Evolutionary conservation across 2,329 filamentous ascomycete species (phyloP).

Genomic region (Scedosporium apiospermum): DNA sequence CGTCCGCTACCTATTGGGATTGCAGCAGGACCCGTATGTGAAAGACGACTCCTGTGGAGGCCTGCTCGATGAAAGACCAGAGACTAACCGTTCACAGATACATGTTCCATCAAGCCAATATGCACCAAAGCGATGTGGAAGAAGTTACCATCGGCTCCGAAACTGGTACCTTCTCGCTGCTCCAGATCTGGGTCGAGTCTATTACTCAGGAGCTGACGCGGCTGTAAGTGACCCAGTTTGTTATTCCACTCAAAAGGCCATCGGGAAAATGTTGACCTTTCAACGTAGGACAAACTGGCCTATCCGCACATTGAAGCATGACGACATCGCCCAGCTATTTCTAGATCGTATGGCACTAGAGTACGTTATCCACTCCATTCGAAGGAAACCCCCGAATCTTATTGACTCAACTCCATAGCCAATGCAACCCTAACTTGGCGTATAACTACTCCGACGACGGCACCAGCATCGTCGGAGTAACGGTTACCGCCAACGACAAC

Average conservation of each 20-base stretch:
- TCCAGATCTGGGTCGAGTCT: conserved; percentile 48
- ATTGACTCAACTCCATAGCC: neutral
- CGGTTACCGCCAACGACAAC: conserved; percentile 37
- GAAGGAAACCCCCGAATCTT: too few relatives aligned
- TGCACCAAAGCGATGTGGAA: conserved; percentile 38
- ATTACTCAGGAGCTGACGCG: conserved; percentile 44
- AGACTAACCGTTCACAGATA: conserved; percentile 12
- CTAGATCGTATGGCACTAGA: conserved; percentile 43
- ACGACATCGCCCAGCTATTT: conserved; percentile 42
- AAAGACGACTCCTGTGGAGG: too few relatives aligned
- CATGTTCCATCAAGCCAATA: conserved; percentile 58
- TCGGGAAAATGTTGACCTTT: too few relatives aligned
- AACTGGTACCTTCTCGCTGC: conserved; percentile 36
- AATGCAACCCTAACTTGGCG: conserved; percentile 37
- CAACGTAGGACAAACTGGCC: conserved; percentile 14
- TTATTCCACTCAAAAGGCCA: neutral
- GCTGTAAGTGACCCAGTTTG: conserved; percentile 17
- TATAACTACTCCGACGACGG: conserved; percentile 32
- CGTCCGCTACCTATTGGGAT: conserved; percentile 44
- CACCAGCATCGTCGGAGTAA: conserved; percentile 37
- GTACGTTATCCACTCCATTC: neutral
- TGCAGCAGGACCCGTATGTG: conserved; percentile 39
- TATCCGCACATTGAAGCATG: conserved; percentile 17
- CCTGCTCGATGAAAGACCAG: neutral
- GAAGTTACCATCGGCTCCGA: conserved; percentile 38